Conservation (phyloP, 306 rosid genomes). For the Ceratonia siliqua region DNA sequence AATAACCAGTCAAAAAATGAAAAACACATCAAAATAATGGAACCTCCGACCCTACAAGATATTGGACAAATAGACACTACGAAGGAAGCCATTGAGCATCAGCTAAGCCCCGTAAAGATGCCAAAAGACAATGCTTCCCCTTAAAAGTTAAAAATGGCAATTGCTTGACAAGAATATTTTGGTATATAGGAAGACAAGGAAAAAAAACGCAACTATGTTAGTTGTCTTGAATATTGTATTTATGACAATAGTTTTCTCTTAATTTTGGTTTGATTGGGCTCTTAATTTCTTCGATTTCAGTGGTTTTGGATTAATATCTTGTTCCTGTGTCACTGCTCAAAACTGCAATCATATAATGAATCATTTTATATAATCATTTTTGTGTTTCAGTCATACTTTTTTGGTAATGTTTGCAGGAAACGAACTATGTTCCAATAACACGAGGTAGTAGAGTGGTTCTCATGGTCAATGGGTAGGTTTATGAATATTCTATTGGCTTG, state of each 20-base stretch:
- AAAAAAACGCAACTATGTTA: background rate
- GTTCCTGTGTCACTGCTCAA: background rate
- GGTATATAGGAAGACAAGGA: background rate
- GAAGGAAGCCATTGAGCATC: slow-evolving; percentile 14
- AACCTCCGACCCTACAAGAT: background rate
- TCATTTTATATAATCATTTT: slow-evolving; percentile 1
- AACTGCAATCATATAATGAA: background rate
- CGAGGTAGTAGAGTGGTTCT: slow-evolving; percentile 90
- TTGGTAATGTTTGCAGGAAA: slow-evolving; percentile 60
- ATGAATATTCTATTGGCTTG: slow-evolving; percentile 26
- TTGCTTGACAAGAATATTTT: background rate
- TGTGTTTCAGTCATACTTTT: slow-evolving; percentile 16
- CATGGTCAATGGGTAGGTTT: slow-evolving; percentile 85
- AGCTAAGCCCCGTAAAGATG: background rate
- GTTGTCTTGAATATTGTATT: slow-evolving; percentile 22
- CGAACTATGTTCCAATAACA: slow-evolving; percentile 86
- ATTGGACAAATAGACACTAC: background rate
- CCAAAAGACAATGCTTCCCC: background rate
- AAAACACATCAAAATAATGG: slow-evolving; percentile 4
- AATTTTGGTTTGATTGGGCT: background rate
- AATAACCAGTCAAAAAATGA: background rate
- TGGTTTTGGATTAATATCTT: background rate
- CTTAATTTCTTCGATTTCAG: background rate
- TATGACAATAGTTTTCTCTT: background rate
- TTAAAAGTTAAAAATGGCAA: background rate